Percentiles rank a stretch among this genome's conserved stretches.
phyloP scores from a whole-genome alignment of 345 rosid genomes.

The Salix brachista region DNA sequence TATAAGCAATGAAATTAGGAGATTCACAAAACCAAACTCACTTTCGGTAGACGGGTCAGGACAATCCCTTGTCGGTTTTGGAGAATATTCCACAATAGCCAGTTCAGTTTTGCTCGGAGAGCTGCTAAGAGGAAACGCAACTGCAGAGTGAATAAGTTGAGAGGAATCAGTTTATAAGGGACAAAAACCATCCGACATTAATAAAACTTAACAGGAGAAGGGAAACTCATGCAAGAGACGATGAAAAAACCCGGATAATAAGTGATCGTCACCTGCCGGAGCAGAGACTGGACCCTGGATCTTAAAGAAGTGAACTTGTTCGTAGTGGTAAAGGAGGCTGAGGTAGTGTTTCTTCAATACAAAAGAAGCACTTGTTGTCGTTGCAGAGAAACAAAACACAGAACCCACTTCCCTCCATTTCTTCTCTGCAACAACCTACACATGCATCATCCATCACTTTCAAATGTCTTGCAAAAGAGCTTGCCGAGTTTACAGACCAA shows the following conservation, averaged over 20 bases:
- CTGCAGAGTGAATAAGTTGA: slow-evolving; percentile 28
- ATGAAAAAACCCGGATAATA: not conserved
- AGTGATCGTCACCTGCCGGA: slow-evolving; percentile 46
- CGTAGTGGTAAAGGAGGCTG: slow-evolving; percentile 78
- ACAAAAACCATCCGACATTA: not conserved
- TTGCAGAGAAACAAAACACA: slow-evolving; percentile 77
- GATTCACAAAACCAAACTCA: slow-evolving; percentile 4
- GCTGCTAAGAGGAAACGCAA: slow-evolving; percentile 36
- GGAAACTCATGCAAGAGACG: not conserved
- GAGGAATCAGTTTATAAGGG: not conserved
- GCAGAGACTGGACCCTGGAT: slow-evolving; percentile 53
- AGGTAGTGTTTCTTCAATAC: slow-evolving; percentile 85
- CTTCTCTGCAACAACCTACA: slow-evolving; percentile 89
- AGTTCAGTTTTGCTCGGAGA: slow-evolving; percentile 44
- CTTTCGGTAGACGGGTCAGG: slow-evolving; percentile 45
- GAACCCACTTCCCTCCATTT: slow-evolving; percentile 99
- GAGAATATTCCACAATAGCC: slow-evolving; percentile 60
- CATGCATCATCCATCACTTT: not conserved
- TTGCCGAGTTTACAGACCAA: no score
- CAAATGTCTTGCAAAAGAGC: no score
- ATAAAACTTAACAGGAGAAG: not conserved
- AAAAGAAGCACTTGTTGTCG: slow-evolving; percentile 94
- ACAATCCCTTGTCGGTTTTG: slow-evolving; percentile 27
- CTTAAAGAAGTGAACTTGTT: slow-evolving; percentile 77
- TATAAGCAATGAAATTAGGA: not conserved